Conservation (phyloP, 139 green algal genomes). For the Closterium sp. region DNA sequence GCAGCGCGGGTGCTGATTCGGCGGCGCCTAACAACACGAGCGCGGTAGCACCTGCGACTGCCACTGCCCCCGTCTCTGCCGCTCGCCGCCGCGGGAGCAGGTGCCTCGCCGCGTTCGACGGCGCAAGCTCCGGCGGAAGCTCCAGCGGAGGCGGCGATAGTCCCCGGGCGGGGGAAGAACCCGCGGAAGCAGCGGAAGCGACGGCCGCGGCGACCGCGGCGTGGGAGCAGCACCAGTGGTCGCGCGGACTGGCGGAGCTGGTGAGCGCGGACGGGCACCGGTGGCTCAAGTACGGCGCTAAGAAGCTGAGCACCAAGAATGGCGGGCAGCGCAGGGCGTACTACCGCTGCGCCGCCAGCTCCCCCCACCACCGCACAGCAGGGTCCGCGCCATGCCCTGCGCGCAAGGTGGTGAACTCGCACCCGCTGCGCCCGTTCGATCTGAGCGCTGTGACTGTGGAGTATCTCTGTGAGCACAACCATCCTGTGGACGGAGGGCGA, state of each 20-base stretch:
- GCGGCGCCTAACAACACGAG: neutral
- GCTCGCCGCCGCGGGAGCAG: neutral
- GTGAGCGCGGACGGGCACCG: neutral
- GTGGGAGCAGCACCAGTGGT: neutral
- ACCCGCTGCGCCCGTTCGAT: neutral
- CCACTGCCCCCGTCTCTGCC: too few relatives aligned
- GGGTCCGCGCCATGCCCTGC: neutral
- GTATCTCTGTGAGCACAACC: neutral
- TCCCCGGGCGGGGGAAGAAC: neutral
- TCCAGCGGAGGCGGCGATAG: neutral
- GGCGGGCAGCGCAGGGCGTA: neutral
- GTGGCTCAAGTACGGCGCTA: neutral
- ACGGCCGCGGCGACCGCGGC: neutral
- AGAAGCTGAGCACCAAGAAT: neutral
- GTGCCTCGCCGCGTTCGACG: neutral
- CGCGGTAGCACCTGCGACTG: neutral
- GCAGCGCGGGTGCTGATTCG: neutral
- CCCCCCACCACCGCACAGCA: neutral
- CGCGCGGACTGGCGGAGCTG: neutral
- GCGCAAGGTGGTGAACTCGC: neutral
- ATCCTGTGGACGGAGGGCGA: neutral
- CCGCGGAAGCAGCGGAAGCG: neutral
- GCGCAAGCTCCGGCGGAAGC: neutral
- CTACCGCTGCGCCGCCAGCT: neutral
- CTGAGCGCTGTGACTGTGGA: neutral